These are phyloP conservation scores for Quercus variabilis DNA, from an alignment of 306 rosid species.

Conservation along the genomic window DNA sequence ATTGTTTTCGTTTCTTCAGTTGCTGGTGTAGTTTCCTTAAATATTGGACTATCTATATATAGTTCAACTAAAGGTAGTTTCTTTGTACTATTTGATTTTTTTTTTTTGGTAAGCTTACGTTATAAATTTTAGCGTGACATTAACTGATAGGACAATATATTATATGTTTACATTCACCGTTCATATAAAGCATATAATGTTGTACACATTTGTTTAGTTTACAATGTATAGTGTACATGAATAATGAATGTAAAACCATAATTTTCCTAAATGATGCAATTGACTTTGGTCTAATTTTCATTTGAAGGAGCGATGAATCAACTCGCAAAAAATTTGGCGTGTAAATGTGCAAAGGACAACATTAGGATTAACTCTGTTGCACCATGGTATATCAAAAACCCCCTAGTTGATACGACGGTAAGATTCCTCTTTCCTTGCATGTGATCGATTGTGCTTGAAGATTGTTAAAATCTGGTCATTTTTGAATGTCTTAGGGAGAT, in stretches of 20 bases:
- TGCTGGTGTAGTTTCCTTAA: constrained; percentile 23
- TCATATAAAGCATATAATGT: no score
- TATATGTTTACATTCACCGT: no score
- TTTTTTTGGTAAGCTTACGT: neutral
- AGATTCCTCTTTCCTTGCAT: neutral
- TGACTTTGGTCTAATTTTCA: neutral
- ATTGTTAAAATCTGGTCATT: no score
- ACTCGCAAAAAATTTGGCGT: constrained; percentile 42
- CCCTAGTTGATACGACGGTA: constrained; percentile 11
- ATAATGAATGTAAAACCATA: neutral
- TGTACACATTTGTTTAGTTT: no score
- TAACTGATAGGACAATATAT: no score
- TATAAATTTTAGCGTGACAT: neutral
- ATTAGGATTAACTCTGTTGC: constrained; percentile 50
- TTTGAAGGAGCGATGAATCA: constrained; percentile 52
- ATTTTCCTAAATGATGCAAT: no score
- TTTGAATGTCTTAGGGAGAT: no score
- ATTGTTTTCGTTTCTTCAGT: constrained; percentile 34
- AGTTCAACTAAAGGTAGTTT: constrained; percentile 33
- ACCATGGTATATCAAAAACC: constrained; percentile 45
- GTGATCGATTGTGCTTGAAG: no score
- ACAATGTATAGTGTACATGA: no score
- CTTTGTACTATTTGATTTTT: neutral
- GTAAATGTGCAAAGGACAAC: constrained; percentile 64
- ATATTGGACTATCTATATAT: constrained; percentile 21